These are phyloP conservation scores for Phlebiopsis gigantea DNA, from an alignment of 768 basidiomycete species.

Conservation along the genomic window DNA sequence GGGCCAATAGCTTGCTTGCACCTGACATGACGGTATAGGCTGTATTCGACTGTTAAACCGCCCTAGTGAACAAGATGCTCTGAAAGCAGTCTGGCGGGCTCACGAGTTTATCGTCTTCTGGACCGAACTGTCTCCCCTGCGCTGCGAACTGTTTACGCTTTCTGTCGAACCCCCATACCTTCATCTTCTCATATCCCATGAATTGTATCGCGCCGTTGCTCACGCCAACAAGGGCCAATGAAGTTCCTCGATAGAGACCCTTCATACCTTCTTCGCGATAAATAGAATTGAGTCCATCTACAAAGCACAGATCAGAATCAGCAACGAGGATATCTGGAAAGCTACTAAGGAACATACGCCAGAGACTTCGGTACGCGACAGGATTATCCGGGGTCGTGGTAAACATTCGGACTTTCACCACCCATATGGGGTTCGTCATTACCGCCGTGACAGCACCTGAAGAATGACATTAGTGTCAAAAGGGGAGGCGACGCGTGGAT, in stretches of 20 bases:
- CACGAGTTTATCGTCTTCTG: constrained; percentile 83
- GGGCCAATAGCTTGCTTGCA: constrained; percentile 79
- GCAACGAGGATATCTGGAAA: background rate
- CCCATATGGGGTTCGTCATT: constrained; percentile 97
- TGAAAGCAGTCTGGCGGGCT: constrained; percentile 21
- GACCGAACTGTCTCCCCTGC: constrained; percentile 58
- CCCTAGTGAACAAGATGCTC: background rate
- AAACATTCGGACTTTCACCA: constrained; percentile 96
- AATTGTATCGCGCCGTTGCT: constrained; percentile 95
- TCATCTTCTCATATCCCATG: constrained; percentile 95
- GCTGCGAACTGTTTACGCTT: constrained; percentile 60
- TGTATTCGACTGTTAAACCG: constrained; percentile 67
- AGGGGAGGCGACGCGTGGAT: constrained; percentile 11
- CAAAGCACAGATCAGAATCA: background rate
- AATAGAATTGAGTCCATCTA: constrained; percentile 73
- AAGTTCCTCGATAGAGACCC: constrained; percentile 85
- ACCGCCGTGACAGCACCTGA: constrained; percentile 89
- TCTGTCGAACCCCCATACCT: constrained; percentile 78
- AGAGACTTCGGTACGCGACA: constrained; percentile 71
- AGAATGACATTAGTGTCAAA: constrained; percentile 9
- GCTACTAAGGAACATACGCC: constrained; percentile 59
- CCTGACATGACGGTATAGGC: constrained; percentile 93
- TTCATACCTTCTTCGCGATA: constrained; percentile 65
- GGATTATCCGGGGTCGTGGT: constrained; percentile 67
- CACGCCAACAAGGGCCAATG: constrained; percentile 86